phyloP scores from a whole-genome alignment of 2,329 filamentous ascomycete species.

The Trichoderma aggressivum region DNA sequence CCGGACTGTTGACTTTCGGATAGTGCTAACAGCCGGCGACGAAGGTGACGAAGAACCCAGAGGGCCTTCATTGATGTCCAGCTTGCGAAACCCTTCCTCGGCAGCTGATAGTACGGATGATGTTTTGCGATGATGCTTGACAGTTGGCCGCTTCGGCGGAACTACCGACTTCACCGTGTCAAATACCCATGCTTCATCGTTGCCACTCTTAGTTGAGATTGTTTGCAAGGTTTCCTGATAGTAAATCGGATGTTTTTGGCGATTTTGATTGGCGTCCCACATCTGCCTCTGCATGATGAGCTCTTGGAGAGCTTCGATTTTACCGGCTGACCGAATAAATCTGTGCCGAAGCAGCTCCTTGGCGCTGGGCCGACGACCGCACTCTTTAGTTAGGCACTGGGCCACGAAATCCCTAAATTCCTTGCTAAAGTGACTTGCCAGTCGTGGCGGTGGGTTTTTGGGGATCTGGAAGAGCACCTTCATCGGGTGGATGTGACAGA shows the following conservation, averaged over 20 bases:
- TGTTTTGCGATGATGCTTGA: constrained; percentile 52
- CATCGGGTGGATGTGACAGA: constrained; percentile 85
- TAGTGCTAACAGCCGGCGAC: constrained; percentile 53
- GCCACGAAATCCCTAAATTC: constrained; percentile 94
- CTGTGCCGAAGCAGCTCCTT: constrained; percentile 84
- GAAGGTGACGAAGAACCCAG: constrained; percentile 54
- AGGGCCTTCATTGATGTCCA: constrained; percentile 60
- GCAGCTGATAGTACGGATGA: constrained; percentile 47
- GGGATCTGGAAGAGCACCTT: constrained; percentile 90
- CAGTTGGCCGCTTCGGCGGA: constrained; percentile 47
- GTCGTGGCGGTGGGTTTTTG: constrained; percentile 76
- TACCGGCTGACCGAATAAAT: constrained; percentile 84
- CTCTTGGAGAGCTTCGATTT: constrained; percentile 82
- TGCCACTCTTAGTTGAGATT: constrained; percentile 60
- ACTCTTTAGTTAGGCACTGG: constrained; percentile 88
- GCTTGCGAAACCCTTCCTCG: constrained; percentile 58
- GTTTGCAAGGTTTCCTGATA: constrained; percentile 89
- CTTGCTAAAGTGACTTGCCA: constrained; percentile 82
- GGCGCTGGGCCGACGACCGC: constrained; percentile 77
- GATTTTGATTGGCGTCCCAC: constrained; percentile 71
- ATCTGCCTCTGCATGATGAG: constrained; percentile 78
- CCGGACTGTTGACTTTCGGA: constrained; percentile 57
- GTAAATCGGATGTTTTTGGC: constrained; percentile 71
- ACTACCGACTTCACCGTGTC: constrained; percentile 80
- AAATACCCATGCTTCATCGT: constrained; percentile 90